Base-by-base conservation (phyloP, 164 flowering plant genomes). In the Aristolochia fimbriata region DNA sequence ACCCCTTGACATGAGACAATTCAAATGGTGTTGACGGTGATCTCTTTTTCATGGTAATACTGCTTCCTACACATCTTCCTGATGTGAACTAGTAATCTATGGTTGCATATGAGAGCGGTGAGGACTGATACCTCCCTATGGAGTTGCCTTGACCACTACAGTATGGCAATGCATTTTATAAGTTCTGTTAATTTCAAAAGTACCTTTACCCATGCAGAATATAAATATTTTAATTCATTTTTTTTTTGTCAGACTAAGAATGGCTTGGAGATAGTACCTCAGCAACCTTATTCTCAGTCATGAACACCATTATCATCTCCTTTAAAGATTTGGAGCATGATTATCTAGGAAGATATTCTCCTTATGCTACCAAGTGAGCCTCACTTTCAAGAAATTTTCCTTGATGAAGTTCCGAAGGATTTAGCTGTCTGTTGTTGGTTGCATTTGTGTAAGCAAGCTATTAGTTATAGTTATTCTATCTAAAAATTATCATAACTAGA, bases 201-300 rank as follows among this genome's bases (percentile, higher is more conserved):
- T 21, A 49, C 52, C 22, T 49, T 49, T n/a, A 49, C 20, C 6
- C 4, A 12, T 13, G 17, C 6, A 21, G 7, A 16, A 1, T 49
- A 10, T 7, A 6, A 17, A 6, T 27, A 11, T 23, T 52, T 27
- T 7, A 22, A 52, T 52, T 23, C 16, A 52, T 23, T 23, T 52
- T 17, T 23, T 15, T n/a, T n/a, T 6, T 76, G 41, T 58, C 86
- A 89, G 93, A 81, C 63, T 53, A 81, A 75, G 65, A 75, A 70
- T 57, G 88, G 88, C 58, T 84, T 90, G 67, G 92, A 86, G 68
- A 66, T 93, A 70, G 88, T 90, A 65, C 78, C 92, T 55, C 94
- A 80, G 66, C 81, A 81, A 61, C 15, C 71, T 47, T 85, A 82
- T 72, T 77, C 89, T 62, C 77, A 73, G 31, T 78, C 74, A 66